Conservation (phyloP, 139 green algal genomes). For the Asterochloris erici region DNA sequence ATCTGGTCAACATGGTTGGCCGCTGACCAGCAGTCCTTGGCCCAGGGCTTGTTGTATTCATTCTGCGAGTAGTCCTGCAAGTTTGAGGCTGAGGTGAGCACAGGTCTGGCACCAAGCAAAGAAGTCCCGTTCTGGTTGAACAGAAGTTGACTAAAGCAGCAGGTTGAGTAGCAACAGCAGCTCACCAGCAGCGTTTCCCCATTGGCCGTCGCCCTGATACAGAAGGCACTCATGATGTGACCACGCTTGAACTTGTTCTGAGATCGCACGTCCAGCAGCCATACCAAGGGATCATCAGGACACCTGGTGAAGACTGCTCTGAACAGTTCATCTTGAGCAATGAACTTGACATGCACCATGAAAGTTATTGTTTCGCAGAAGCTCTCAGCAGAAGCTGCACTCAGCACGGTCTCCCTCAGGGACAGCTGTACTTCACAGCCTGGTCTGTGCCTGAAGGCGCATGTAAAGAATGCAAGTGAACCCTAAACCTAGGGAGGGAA, state of each 20-base stretch:
- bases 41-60: slow-evolving; percentile 39
- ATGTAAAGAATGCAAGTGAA: too few relatives aligned
- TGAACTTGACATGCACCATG: slow-evolving; percentile 32
- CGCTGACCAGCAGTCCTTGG: slow-evolving; percentile 40
- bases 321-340: slow-evolving; percentile 48
- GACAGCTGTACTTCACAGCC: background rate
- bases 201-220: slow-evolving; percentile 45
- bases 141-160: too few relatives aligned
- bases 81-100: too few relatives aligned
- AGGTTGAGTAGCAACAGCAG: background rate
- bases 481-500: too few relatives aligned
- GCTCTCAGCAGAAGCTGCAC: background rate
- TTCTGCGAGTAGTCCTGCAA: slow-evolving; percentile 46
- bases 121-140: too few relatives aligned
- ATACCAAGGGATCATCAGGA: slow-evolving; percentile 36
- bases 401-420: background rate
- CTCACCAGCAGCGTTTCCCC: slow-evolving; percentile 49
- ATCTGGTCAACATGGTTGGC: too few relatives aligned
- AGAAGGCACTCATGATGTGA: slow-evolving; percentile 49
- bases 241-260: slow-evolving; percentile 51
- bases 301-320: slow-evolving; percentile 51
- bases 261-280: slow-evolving; percentile 53
- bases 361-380: too few relatives aligned
- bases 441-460: too few relatives aligned
- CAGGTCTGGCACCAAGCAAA: too few relatives aligned